phyloP scores from a whole-genome alignment of 257 asterid species.

The Solanum chilense region DNA sequence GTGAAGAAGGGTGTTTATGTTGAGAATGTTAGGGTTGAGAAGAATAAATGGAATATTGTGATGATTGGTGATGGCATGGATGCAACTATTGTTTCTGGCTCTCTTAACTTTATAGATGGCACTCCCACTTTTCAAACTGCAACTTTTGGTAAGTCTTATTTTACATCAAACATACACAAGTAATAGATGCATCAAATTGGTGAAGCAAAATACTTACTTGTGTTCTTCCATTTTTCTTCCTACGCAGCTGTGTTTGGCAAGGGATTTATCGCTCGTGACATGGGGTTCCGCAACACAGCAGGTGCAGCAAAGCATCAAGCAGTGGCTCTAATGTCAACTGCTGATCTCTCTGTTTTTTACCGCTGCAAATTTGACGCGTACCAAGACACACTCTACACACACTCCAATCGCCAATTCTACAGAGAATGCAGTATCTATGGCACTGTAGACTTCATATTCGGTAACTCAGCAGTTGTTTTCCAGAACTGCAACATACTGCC shows the following conservation, averaged over 20 bases:
- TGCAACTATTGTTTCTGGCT: slow-evolving; percentile 8
- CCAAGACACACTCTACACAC: slow-evolving; percentile 11
- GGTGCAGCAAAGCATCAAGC: slow-evolving; percentile 17
- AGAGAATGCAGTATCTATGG: slow-evolving; percentile 10
- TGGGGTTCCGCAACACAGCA: slow-evolving; percentile 11
- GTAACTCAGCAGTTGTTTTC: slow-evolving; percentile 12
- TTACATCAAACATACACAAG: not conserved
- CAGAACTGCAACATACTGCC: slow-evolving; percentile 10
- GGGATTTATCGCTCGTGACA: slow-evolving; percentile 14
- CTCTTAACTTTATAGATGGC: slow-evolving; percentile 1
- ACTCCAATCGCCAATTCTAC: slow-evolving; percentile 15
- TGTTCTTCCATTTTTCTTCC: not conserved
- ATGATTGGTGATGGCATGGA: slow-evolving; percentile 17
- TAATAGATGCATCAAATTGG: not conserved
- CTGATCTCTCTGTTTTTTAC: slow-evolving; percentile 10
- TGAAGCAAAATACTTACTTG: not conserved
- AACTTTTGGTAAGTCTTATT: slow-evolving; percentile 7
- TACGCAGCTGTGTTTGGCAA: slow-evolving; percentile 7
- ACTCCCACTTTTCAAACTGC: slow-evolving; percentile 6
- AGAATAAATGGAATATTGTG: slow-evolving; percentile 6
- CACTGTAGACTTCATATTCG: slow-evolving; percentile 16
- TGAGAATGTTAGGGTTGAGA: slow-evolving; percentile 3
- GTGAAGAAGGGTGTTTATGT: slow-evolving; percentile 6
- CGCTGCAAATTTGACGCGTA: slow-evolving; percentile 4
- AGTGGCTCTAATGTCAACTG: slow-evolving; percentile 5